Base-by-base conservation (phyloP, 2,329 filamentous ascomycete genomes). In the Pyrenophora tritici-repentis region DNA sequence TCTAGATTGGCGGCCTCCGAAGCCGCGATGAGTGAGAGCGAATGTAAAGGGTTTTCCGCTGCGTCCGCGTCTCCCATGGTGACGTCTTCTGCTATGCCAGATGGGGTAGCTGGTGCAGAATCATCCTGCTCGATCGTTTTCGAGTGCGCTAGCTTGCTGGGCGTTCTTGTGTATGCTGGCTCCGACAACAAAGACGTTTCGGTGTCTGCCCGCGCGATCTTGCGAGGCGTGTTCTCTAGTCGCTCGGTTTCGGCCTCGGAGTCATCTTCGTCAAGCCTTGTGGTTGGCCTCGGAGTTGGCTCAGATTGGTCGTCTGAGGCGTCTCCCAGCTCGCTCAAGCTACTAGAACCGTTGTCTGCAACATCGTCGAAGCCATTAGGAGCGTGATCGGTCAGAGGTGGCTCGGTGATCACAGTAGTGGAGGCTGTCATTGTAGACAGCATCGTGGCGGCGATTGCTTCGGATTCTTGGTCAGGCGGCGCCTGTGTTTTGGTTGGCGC, bases 241-340 rank as follows among this genome's bases (percentile, higher is more conserved):
- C 94, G 87, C 76, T 97, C 92, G 1, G 93, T 97, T 76, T 97
- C 93, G 29, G 93, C 93, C 75, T 97, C 93, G 3, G 92, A 88
- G 63, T 89, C 86, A 47, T 82, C 81, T 44, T 86, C 83, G 26
- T 87, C 71, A 40, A 71, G 42, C 42, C 73, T 63, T 32, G 50
- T 42, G 37, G 60, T 60, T 20, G 50, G 61, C 34, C 58, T 59
- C 32, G 68, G 68, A n/a, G 67, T 71, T 16, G 63, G 59, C 48
- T 71, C 71, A 14, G 70, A 74, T 29, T 71, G 66, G 24, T 82
- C 87, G 57, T 89, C 85, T 43, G 90, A 87, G 56, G 90, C 86
- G 66, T 96, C 71, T 67, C 92, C 91, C 49, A 96, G 89, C 65
- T 97, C 93, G 77, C 91, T 97, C 63, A 97, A 81, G 66, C 91